These are phyloP conservation scores for fission yeast (Schizosaccharomyces pombe) DNA, from an alignment of 805 yeast species.

Conservation along the genomic window DNA sequence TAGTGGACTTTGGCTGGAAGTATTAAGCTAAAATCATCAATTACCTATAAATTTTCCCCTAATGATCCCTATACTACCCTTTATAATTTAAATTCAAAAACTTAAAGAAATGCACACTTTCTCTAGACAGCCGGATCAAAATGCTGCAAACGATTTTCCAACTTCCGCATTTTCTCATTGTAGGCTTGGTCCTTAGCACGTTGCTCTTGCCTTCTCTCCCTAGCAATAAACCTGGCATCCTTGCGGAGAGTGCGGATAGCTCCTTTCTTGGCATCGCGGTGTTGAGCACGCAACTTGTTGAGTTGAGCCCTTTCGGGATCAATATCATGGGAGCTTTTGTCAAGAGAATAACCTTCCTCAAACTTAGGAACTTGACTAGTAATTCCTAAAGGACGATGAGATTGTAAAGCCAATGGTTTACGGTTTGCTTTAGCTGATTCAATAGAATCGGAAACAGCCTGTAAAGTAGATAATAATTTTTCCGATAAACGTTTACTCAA, in stretches of 20 bases:
- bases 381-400: slow-evolving; percentile 64
- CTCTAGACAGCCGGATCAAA: slow-evolving; percentile 3
- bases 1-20: too few relatives aligned
- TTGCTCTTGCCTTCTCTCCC: slow-evolving; percentile 62
- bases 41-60: too few relatives aligned
- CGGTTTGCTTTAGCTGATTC: slow-evolving; percentile 29
- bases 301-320: slow-evolving; percentile 63
- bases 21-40: too few relatives aligned
- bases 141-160: slow-evolving; percentile 53
- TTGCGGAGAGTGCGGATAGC: slow-evolving; percentile 75
- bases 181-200: slow-evolving; percentile 52
- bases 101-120: too few relatives aligned
- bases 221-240: slow-evolving; percentile 66
- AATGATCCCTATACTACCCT: too few relatives aligned
- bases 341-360: slow-evolving; percentile 91
- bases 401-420: slow-evolving; percentile 55
- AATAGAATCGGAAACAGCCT: slow-evolving; percentile 26
- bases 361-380: slow-evolving; percentile 72
- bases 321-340: slow-evolving; percentile 72
- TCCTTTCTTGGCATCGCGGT: slow-evolving; percentile 78
- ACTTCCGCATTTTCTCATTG: slow-evolving; percentile 71
- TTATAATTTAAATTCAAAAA: too few relatives aligned
- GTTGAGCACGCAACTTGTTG: slow-evolving; percentile 55
- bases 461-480: slow-evolving; percentile 4
- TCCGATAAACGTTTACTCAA: slow-evolving; percentile 1